Evolutionary conservation across 352 stramenopile species (phyloP).

Genomic region (Globisporangium barbulae): DNA sequence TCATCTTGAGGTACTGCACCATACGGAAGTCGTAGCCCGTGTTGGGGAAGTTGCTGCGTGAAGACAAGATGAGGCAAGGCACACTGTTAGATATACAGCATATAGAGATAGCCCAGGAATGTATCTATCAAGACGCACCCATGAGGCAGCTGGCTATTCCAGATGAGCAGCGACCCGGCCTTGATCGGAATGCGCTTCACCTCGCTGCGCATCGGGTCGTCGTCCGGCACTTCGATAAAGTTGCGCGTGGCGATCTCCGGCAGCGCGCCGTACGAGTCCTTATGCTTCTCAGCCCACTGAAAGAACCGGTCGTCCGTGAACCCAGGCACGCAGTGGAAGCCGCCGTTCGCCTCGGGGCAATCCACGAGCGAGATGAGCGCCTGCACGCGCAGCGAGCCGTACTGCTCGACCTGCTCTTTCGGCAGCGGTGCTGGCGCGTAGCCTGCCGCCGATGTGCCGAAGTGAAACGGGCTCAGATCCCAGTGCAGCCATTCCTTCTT

Average conservation of each 20-base stretch:
- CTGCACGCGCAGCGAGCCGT: constrained; percentile 44
- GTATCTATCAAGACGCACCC: constrained; percentile 19
- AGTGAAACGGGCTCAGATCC: constrained; percentile 49
- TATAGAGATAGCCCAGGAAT: too few relatives aligned
- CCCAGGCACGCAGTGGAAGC: constrained; percentile 47
- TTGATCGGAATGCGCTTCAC: constrained; percentile 40
- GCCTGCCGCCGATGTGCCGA: constrained; percentile 40
- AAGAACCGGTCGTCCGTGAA: constrained; percentile 49
- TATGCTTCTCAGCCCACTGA: constrained; percentile 31
- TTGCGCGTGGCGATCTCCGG: constrained; percentile 33
- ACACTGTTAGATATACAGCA: not conserved
- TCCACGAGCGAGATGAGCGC: constrained; percentile 38
- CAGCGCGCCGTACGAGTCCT: constrained; percentile 30
- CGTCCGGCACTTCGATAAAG: constrained; percentile 42
- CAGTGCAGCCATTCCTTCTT: constrained; percentile 54
- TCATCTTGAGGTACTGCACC: constrained; percentile 61
- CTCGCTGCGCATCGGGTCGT: constrained; percentile 34
- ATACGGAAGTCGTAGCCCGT: constrained; percentile 44
- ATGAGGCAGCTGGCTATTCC: constrained; percentile 45
- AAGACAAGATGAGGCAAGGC: not conserved
- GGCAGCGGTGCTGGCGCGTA: constrained; percentile 27
- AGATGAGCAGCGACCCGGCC: constrained; percentile 43
- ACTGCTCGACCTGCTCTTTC: constrained; percentile 18
- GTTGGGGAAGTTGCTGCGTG: constrained; percentile 39
- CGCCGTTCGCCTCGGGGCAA: constrained; percentile 37